Base-by-base conservation (phyloP, 192 early-diverging fungal species). In the Rhizoclosmatium globosum region DNA sequence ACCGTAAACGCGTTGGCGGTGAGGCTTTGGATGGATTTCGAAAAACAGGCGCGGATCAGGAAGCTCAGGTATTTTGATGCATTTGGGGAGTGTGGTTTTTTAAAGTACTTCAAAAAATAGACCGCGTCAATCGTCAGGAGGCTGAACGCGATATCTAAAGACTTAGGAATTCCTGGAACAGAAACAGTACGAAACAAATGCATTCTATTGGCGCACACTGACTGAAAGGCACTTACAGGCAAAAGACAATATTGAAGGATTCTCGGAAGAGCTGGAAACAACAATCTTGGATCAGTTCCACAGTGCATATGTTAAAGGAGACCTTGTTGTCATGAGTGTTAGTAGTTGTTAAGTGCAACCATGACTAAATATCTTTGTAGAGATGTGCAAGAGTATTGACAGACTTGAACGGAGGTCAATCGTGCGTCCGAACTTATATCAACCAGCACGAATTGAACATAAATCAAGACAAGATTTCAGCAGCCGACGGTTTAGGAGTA, bases 401-500 rank as follows among this genome's bases (percentile, higher is more conserved):
- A 59, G 95, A 97, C 50, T 97, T 99, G 82, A 99, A 99, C 71
- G 97, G 98, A 42, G 97, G 98, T 45, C 92, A 92, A 69, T 97
- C 96, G 0, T 96, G 95, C 76, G 89, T 98, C 38, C 94, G 96
- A 78, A 94, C 92, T 41, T 99, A 97, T 78, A 94, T 99, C 57
- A 97, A 97, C 84, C 98, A 98, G 80, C 97, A 99, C 75, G 93
- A 95, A 72, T 97, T 99, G 74, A 98, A 98, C 70, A 91, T 97
- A 75, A 92, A 93, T 47, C 90, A 74, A 44, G 58, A 78, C 39
- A 83, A 82, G 21, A 72, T 82, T 19, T 59, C 72, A 59, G 76
- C 83, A n/a, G 19, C 39, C 4, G 78, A 82, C 72, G 67, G 21
- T 48, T 44, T 77, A 59, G n/a, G 64, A 39, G 19, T 42, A 19